Evolutionary conservation across 2,329 filamentous ascomycete genomes (phyloP), one percentile per base, ranked within the genome.

Genomic region (Sclerotinia nivalis): DNA sequence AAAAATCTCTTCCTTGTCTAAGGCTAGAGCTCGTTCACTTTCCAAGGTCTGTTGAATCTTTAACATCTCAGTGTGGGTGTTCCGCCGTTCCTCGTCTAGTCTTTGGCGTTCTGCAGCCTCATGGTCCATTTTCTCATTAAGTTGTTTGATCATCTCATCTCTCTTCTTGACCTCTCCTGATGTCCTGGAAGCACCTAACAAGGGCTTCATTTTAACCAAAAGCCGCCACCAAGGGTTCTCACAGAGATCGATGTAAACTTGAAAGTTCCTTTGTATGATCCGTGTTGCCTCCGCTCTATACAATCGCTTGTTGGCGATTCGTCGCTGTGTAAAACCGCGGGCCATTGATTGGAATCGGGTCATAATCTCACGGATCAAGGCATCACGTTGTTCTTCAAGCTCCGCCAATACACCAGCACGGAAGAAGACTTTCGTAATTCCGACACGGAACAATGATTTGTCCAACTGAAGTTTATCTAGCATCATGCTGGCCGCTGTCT

Each of bases 1-100:
- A 84, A 98, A 99, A 71, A 99, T 99, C 77, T 99, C 96, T 78
- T 99, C 96, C 79, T 99, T 99, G 81, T 99, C 96, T 7, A 99
- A 83, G 0, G 96, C 96, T 55, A 99, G 85, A n/a, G 95, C 93
- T 64, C 96, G 89, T 80, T 99, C 96, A 74, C 94, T 97, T 80
- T 99, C 96, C 2, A 99, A 85, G 0, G 93, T 97, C 76, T 98
- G 93, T 78, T 97, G 94, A 60, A 98, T 92, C 45, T 92, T 89
- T 74, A 94, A 88, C 76, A 97, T 91, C 77, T 99, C 96, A 20
- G 90, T 85, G 75, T 98, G 92, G 2, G 93, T 92, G 72, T 93
- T 91, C 55, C 96, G 88, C 45, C 94, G 88, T 75, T 99, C 96
- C 69, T 99, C 96, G 77, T 99, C 96, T 0, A 99, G 83, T 73